Evolutionary conservation across 495 filamentous ascomycete genomes (phyloP).

Genomic region (Aspergillus cristatus): DNA sequence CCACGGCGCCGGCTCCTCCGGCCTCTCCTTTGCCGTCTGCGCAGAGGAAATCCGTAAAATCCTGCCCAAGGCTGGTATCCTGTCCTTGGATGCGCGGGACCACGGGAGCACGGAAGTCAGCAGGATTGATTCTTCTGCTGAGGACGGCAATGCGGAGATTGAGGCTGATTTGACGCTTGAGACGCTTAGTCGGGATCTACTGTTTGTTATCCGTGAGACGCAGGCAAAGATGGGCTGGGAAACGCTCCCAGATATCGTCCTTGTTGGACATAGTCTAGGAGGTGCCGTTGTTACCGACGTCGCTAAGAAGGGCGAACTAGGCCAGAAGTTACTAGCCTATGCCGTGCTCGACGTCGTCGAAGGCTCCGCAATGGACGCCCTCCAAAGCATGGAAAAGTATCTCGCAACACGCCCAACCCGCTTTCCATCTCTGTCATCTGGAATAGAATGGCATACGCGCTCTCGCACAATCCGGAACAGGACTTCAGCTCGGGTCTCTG

Average conservation of each 20-base stretch:
- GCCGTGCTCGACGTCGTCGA: slow-evolving; percentile 94
- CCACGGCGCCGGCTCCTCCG: slow-evolving; percentile 85
- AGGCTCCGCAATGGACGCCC: slow-evolving; percentile 82
- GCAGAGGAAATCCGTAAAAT: slow-evolving; percentile 65
- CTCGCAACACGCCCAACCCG: slow-evolving; percentile 71
- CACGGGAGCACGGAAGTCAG: slow-evolving; percentile 64
- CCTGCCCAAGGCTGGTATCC: slow-evolving; percentile 70
- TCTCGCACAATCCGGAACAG: slow-evolving; percentile 82
- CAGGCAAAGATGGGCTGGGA: slow-evolving; percentile 59
- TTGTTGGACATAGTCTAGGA: slow-evolving; percentile 92
- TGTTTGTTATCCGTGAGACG: slow-evolving; percentile 57
- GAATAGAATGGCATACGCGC: slow-evolving; percentile 89
- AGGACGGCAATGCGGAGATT: slow-evolving; percentile 17
- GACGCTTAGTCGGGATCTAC: slow-evolving; percentile 64
- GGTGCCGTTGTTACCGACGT: slow-evolving; percentile 90
- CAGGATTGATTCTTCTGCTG: slow-evolving; percentile 8
- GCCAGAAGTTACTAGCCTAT: slow-evolving; percentile 66
- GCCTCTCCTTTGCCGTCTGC: slow-evolving; percentile 77
- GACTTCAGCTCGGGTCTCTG: slow-evolving; percentile 70
- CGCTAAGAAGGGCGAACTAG: slow-evolving; percentile 56
- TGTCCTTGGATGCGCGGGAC: slow-evolving; percentile 76
- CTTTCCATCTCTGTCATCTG: slow-evolving; percentile 66
- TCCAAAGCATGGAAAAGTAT: slow-evolving; percentile 89
- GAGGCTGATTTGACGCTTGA: slow-evolving; percentile 54
- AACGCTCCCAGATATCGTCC: slow-evolving; percentile 59